phyloP scores from a whole-genome alignment of 208 protist genomes.

The Leptomonas seymouri region DNA sequence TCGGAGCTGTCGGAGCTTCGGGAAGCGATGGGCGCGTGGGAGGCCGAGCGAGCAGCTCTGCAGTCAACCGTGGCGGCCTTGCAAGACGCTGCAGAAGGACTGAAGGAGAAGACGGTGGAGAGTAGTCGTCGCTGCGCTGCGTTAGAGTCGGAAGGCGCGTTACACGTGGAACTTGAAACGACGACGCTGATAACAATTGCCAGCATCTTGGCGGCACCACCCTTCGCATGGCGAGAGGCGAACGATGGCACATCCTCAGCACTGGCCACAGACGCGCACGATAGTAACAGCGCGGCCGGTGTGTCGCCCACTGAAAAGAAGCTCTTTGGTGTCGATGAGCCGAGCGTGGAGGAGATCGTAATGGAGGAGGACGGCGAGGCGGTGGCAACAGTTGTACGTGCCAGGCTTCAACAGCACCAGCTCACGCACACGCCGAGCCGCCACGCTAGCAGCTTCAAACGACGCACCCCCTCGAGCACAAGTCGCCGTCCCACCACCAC shows the following conservation, averaged over 20 bases:
- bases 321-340: conserved; percentile 22
- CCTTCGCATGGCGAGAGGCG: not conserved
- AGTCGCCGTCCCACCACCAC: not conserved
- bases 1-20: conserved; percentile 21
- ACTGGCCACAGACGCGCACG: too few species aligned
- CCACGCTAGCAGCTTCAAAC: too few species aligned
- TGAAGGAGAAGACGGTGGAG: not conserved
- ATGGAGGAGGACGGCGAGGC: conserved; percentile 2
- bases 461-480: not conserved
- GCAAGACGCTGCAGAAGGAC: not conserved
- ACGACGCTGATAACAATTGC: conserved; percentile 12
- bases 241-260: not conserved
- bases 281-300: not conserved
- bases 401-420: not conserved
- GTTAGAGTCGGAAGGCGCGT: conserved; percentile 7
- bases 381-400: not conserved
- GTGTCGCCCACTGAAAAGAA: conserved; percentile 22
- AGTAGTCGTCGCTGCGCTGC: conserved; percentile 5
- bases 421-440: not conserved
- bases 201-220: conserved; percentile 4
- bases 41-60: conserved; percentile 21
- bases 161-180: conserved; percentile 17
- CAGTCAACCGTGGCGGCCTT: not conserved
- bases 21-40: conserved; percentile 15
- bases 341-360: conserved; percentile 23